Evolutionary conservation across 2,329 filamentous ascomycete species (phyloP).

Genomic region (Didymella pomorum): DNA sequence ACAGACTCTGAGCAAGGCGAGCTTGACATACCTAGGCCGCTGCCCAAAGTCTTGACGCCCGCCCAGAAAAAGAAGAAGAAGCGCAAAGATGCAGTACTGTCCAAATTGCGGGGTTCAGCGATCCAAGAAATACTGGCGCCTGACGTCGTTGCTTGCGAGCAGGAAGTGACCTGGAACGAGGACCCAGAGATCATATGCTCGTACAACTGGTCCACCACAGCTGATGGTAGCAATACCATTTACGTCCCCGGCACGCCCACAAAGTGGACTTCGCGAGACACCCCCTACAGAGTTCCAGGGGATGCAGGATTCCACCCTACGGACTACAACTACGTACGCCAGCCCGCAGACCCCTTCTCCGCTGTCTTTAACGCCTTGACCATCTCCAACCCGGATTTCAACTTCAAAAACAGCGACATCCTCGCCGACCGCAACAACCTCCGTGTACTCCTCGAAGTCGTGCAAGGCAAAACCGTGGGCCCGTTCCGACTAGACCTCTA

Average conservation of each 20-base stretch:
- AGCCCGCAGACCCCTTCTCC: conserved; percentile 34
- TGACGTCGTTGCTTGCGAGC: conserved; percentile 21
- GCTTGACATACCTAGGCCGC: conserved; percentile 8
- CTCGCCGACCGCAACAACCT: conserved; percentile 44
- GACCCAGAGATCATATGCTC: conserved; percentile 39
- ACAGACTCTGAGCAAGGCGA: conserved; percentile 20
- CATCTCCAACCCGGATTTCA: conserved; percentile 33
- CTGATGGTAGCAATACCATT: conserved; percentile 36
- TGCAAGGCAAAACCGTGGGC: conserved; percentile 34
- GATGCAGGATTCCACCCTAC: conserved; percentile 35
- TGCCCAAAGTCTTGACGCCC: conserved; percentile 18
- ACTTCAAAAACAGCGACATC: conserved; percentile 35
- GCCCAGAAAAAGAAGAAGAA: conserved; percentile 29
- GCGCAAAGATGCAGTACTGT: conserved; percentile 23
- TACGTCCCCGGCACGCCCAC: conserved; percentile 40
- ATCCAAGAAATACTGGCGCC: conserved; percentile 25
- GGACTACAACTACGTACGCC: conserved; percentile 42
- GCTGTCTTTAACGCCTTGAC: conserved; percentile 39
- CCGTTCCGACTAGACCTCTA: conserved; percentile 39
- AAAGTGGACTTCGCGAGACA: conserved; percentile 30
- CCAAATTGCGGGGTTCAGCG: conserved; percentile 28
- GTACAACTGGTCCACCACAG: conserved; percentile 41
- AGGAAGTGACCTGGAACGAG: conserved; percentile 33
- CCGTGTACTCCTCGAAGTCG: conserved; percentile 37
- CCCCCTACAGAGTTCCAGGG: conserved; percentile 30